Base-by-base conservation (phyloP, 345 rosid genomes). In the Draba incana region DNA sequence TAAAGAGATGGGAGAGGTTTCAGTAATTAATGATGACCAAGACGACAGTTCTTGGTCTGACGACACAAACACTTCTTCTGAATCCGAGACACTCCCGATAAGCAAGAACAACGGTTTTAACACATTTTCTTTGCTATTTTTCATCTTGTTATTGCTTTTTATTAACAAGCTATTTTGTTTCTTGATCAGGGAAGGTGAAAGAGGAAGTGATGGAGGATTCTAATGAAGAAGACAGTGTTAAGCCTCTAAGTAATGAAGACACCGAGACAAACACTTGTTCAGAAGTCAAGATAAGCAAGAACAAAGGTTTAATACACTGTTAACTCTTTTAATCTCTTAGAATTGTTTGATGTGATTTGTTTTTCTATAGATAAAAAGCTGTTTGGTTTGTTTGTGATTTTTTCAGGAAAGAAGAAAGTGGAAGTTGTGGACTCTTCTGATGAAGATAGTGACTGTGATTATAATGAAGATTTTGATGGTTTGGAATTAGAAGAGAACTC, bases 171-270 rank as follows among this genome's bases (percentile, higher is more conserved):
- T 54, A n/a, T 33, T 52, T 43, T 61, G 44, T 31, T 2, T 59
- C 20, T 50, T 52, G 47, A 15, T 0, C 35, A 71, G 75, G 69
- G 30, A 71, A 63, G 57, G 35, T 49, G 5, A 39, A 25, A 71
- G 49, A 45, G 56, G 20, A 20, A 20, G 31, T 35, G 54, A 33
- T 15, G 64, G 51, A 64, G 24, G 70, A 47, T 23, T 45, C 69
- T 15, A 63, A 63, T 35, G 51, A 46, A 0, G 27, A 71, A 25
- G 27, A 55, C 2, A 35, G 44, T 71, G 44, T 11, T 8, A 10
- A 24, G 37, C 11, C 8, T 14, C 50, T 2, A 50, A 38, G 43
- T 52, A 8, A 13, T 33, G 31, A 28, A 16, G 62, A 66, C 0
- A 13, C 27, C 25, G 69, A 61, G 6, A 38, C 59, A 41, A 31